Conservation (phyloP, 2,329 filamentous ascomycete genomes). For the Parasarocladium wereldwijsianum region DNA sequence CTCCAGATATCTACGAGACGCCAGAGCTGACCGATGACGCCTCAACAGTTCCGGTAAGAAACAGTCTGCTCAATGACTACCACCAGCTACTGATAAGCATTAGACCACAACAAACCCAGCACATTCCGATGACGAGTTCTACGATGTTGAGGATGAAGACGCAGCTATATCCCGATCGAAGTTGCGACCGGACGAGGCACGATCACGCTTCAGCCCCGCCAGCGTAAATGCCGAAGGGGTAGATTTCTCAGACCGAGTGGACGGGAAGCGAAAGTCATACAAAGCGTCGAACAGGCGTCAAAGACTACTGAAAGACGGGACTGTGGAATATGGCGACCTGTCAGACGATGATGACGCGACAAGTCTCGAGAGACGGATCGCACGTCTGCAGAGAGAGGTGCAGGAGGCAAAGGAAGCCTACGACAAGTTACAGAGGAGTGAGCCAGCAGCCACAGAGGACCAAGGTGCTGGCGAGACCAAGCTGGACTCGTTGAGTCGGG, state of each 20-base stretch:
- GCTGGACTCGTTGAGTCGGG: constrained; percentile 54
- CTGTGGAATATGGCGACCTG: constrained; percentile 55
- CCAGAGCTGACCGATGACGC: constrained; percentile 83
- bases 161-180: constrained; percentile 62
- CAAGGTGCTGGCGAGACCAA: constrained; percentile 11
- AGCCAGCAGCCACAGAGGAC: constrained; percentile 25
- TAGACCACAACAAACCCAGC: constrained; percentile 41
- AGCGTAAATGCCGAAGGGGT: constrained; percentile 63
- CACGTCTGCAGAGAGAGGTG: constrained; percentile 69
- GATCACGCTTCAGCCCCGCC: constrained; percentile 62
- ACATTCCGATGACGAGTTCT: constrained; percentile 47
- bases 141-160: constrained; percentile 46
- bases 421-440: constrained; percentile 35
- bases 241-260: constrained; percentile 83
- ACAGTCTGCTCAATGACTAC: not conserved
- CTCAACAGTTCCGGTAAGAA: constrained; percentile 63
- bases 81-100: not conserved
- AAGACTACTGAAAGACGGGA: constrained; percentile 46
- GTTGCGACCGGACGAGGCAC: constrained; percentile 64
- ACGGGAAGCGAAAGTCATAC: constrained; percentile 72
- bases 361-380: constrained; percentile 62
- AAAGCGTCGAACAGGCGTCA: constrained; percentile 55
- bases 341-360: constrained; percentile 63
- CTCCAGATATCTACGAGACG: constrained; percentile 93
- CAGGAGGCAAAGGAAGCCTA: constrained; percentile 56